Base-by-base conservation (phyloP, 176 grass and related monocot genomes). In the Canna indica region DNA sequence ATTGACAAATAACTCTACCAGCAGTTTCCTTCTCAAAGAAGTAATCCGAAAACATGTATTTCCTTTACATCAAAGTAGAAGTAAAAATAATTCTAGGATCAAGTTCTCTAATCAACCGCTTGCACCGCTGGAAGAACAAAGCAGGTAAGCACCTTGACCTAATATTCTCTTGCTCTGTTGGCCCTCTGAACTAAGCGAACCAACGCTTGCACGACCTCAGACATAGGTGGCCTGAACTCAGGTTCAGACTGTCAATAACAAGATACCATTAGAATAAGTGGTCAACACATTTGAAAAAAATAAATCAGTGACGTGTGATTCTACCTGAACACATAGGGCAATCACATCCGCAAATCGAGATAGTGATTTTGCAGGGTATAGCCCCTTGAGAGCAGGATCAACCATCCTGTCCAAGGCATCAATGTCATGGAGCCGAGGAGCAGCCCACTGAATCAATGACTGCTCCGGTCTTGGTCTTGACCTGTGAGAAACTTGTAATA, bases 201-300 rank as follows among this genome's bases (percentile, higher is more conserved):
- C 35, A 88, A 47, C 14, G 88, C 85, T 77, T 91, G 79, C 85
- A 88, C 88, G 70, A 88, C 88, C 70, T 91, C 88, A 5, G 85
- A 88, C 85, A 91, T 91, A 12, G 89, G 89, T 41, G 85, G 89
- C 72, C 85, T 85, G 69, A 91, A 91, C 60, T 91, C 88, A 2
- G 85, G 88, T 73, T 91, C 88, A 13, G 85, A 36, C 88, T 91
- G 88, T 50, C 15, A 2, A 58, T 13, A 70, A 35, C 35, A 76
- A 12, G 10, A 64, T 12, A 27, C 28, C 20, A 73, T 84, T 9
- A 32, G 0, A 38, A 27, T 17, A 64, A 24, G 20, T 52, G 72
- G 7, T 65, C 69, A 61, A 71, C 47, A 20, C 0, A 9, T 57
- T 75, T 44, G 38, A 71, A n/a, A n/a, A n/a, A n/a, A n/a, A n/a